Percentiles rank a stretch among this genome's conserved stretches.
Evolutionary conservation across 2,329 filamentous ascomycete species (phyloP).

Genomic region (Ascochyta pisi): DNA sequence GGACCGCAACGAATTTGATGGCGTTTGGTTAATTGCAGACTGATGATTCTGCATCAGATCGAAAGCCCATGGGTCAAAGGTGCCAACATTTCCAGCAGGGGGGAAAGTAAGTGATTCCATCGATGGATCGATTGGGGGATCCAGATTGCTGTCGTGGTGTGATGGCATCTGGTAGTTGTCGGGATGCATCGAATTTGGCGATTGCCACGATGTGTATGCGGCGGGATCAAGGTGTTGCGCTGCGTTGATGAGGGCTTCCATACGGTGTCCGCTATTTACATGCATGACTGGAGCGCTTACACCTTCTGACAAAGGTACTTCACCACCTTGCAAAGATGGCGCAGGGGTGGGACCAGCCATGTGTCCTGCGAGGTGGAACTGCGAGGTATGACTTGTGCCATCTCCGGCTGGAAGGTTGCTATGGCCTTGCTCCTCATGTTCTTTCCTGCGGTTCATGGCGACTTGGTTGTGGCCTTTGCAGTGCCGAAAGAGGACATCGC

Average conservation of each 20-base stretch:
- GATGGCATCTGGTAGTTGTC: constrained; percentile 33
- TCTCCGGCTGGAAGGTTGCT: constrained; percentile 33
- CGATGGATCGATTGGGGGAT: constrained; percentile 48
- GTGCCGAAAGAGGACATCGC: constrained; percentile 60
- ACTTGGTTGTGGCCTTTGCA: constrained; percentile 59
- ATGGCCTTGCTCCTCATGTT: constrained; percentile 36
- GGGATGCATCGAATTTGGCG: constrained; percentile 23
- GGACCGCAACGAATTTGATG: constrained; percentile 46
- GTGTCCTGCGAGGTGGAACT: constrained; percentile 11
- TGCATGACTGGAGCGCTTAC: constrained; percentile 9
- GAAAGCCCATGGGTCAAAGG: constrained; percentile 48
- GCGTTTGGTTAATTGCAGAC: constrained; percentile 44
- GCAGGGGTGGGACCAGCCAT: constrained; percentile 15
- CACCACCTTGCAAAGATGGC: constrained; percentile 15
- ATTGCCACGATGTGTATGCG: constrained; percentile 44
- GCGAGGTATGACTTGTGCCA: constrained; percentile 26
- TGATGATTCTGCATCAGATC: constrained; percentile 48
- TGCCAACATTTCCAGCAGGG: constrained; percentile 43
- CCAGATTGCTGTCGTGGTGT: constrained; percentile 41
- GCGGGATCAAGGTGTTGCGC: constrained; percentile 46
- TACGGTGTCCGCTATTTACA: constrained; percentile 38
- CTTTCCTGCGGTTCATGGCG: constrained; percentile 45
- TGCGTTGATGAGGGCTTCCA: constrained; percentile 49
- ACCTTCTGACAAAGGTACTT: constrained; percentile 7
- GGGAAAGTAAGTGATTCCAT: constrained; percentile 48